phyloP scores from a whole-genome alignment of 1,284 basidiomycete genomes.

The Malassezia yamatoensis region DNA sequence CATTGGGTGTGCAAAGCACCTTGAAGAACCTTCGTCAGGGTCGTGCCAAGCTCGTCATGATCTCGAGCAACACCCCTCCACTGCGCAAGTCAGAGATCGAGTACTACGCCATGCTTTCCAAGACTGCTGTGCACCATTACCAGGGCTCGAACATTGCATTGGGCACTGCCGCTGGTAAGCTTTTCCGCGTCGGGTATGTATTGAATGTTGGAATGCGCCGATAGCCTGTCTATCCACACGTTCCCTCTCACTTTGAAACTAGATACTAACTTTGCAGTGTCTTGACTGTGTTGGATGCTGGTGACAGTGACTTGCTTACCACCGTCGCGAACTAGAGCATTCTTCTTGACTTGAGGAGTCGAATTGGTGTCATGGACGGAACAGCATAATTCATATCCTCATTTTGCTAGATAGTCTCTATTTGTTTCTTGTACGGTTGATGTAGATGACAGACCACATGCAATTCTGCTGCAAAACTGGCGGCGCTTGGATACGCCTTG shows the following conservation, averaged over 20 bases:
- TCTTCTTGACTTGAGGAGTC: background rate
- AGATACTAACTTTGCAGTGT: conserved; percentile 52
- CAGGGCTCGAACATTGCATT: conserved; percentile 91
- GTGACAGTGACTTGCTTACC: conserved; percentile 79
- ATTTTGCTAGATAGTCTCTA: too few relatives aligned
- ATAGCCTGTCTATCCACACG: background rate
- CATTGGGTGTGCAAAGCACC: conserved; percentile 52
- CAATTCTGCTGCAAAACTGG: too few relatives aligned
- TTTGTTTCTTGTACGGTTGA: too few relatives aligned
- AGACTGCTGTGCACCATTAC: conserved; percentile 90
- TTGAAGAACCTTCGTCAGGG: conserved; percentile 96
- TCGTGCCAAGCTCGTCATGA: conserved; percentile 98
- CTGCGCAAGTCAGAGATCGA: conserved; percentile 98
- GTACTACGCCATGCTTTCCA: conserved; percentile 98
- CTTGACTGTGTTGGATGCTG: conserved; percentile 92
- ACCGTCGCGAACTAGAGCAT: conserved; percentile 35
- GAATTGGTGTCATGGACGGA: too few relatives aligned
- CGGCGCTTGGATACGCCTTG: background rate
- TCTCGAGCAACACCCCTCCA: conserved; percentile 97
- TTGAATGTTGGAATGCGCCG: background rate
- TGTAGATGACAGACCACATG: too few relatives aligned
- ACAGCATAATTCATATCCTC: too few relatives aligned
- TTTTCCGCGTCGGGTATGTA: conserved; percentile 92
- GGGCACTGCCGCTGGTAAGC: conserved; percentile 95
- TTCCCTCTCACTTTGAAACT: background rate